Base-by-base conservation (phyloP, 2,329 filamentous ascomycete genomes). In the Xylogone sp. region DNA sequence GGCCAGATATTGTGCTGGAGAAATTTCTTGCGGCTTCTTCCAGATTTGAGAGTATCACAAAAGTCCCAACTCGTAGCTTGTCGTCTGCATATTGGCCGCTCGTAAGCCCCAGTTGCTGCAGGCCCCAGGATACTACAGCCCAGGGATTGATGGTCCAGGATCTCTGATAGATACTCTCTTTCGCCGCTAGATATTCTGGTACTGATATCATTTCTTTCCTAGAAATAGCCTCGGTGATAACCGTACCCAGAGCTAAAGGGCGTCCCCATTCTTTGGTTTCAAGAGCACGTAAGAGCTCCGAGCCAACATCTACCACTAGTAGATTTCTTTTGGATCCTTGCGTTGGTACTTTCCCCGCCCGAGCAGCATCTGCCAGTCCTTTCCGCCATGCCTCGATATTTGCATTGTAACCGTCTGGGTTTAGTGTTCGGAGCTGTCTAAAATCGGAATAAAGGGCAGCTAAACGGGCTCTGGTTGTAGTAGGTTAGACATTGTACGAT, bases 381-480 rank as follows among this genome's bases (percentile, higher is more conserved):
- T 81, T 79, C 52, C 86, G 83, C 91, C 91, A 96, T 48, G 90
- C 88, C 6, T 79, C 72, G 42, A 90, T 75, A 67, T 96, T 96
- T 43, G 90, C 89, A 19, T 77, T 73, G 72, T 90, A 96, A 62
- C 90, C 90, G 67, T 95, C 90, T 1, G 90, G 89, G 65, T 96
- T 96, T 20, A 88, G 82, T 39, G 79, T 82, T 61, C 79, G 79
- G 59, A 93, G 90, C 4, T 82, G 71, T 34, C 83, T 77, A 65
- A 96, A 96, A 68, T 96, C 91, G 45, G 90, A 92, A 72, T 95
- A 96, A 44, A 96, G 83, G 4, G 90, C 92, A 12, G 89, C 85
- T 12, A 96, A 78, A 46, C 91, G 88, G 56, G 85, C 81, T 72
- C 86, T 90, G 43, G 58, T 39, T 16, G n/a, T 16, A 39, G 24